Evolutionary conservation across 306 rosid species (phyloP).

Genomic region (Cucumis cinereus): DNA sequence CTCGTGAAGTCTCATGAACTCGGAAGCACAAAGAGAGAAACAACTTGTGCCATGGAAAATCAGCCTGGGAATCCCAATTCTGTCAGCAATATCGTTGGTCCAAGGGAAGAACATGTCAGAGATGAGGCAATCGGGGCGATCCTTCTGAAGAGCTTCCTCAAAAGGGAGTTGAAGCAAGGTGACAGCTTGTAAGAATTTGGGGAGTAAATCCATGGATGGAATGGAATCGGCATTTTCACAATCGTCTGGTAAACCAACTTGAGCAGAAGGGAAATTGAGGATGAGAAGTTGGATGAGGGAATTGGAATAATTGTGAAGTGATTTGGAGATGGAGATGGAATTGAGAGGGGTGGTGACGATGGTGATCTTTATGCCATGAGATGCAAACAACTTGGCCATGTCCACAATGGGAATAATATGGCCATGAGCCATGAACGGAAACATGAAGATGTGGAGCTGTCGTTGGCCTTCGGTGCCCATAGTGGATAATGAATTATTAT

Average conservation of each 20-base stretch:
- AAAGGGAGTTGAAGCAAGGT: slow-evolving; percentile 18
- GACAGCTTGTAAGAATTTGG: slow-evolving; percentile 14
- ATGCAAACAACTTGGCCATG: slow-evolving; percentile 6
- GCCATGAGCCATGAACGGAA: slow-evolving; percentile 17
- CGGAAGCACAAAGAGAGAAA: slow-evolving; percentile 23
- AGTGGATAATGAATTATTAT: background rate
- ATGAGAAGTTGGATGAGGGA: background rate
- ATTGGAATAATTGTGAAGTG: background rate
- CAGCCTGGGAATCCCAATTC: slow-evolving; percentile 38
- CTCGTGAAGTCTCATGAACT: slow-evolving; percentile 14
- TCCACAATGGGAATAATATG: slow-evolving; percentile 7
- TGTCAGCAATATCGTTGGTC: slow-evolving; percentile 29
- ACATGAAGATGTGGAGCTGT: slow-evolving; percentile 7
- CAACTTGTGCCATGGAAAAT: slow-evolving; percentile 39
- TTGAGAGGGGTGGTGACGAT: slow-evolving; percentile 9
- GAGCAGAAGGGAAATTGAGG: slow-evolving; percentile 19
- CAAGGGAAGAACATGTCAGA: slow-evolving; percentile 41
- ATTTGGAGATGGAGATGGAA: slow-evolving; percentile 1
- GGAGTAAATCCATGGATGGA: background rate
- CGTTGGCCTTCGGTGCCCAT: background rate
- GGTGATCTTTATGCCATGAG: background rate
- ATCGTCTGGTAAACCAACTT: slow-evolving; percentile 35
- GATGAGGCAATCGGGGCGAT: slow-evolving; percentile 27
- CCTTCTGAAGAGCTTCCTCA: slow-evolving; percentile 21
- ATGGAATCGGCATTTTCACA: slow-evolving; percentile 25